Evolutionary conservation across 2,329 filamentous ascomycete species (phyloP), one percentile per base, ranked within the genome.

Genomic region (Diaporthe vexans): DNA sequence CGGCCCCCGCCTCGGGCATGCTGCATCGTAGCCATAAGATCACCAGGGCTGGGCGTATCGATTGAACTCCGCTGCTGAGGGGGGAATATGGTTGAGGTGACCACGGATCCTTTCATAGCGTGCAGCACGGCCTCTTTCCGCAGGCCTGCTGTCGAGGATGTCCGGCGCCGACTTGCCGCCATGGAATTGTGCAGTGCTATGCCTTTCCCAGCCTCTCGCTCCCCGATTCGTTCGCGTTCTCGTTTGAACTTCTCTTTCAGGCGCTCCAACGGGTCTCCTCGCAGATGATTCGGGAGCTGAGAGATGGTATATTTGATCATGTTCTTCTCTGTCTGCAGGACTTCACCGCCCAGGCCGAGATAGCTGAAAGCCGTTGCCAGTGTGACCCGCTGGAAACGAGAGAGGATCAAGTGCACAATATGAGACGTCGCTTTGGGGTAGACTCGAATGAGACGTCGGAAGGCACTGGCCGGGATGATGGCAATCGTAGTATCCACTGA

Each of bases 401-500:
- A 98, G 43, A 99, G 85, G 76, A 99, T 99, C 59, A 99, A 96
- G 81, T 99, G 97, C 8, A 99, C 95, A 77, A 99, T 98, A 80
- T 99, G 97, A 1, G 97, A 93, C 2, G 97, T 98, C 13, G 97
- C 95, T 85, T 97, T 97, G 13, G 97, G 97, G 79, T 98, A 99
- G 33, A 98, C 93, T 80, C 94, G 92, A 68, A 97, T 99, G 70
- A 99, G 87, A 11, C 97, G 92, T 71, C 95, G 92, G 79, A 99
- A 99, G 4, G 97, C 97, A 81, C 95, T 98, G 0, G 97, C 97
- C 1, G 97, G 97, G 73, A 99, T 99, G 77, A 99, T 97, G 8
- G 97, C 97, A 83, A 99, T 98, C 0, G 97, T 99, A 0, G 97
- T 99, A 81, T 99, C 97, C 33, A 97, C 94, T 21, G 95, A 97